Base-by-base conservation (phyloP, 2,329 filamentous ascomycete species). In the Talaromyces pinophilus region DNA sequence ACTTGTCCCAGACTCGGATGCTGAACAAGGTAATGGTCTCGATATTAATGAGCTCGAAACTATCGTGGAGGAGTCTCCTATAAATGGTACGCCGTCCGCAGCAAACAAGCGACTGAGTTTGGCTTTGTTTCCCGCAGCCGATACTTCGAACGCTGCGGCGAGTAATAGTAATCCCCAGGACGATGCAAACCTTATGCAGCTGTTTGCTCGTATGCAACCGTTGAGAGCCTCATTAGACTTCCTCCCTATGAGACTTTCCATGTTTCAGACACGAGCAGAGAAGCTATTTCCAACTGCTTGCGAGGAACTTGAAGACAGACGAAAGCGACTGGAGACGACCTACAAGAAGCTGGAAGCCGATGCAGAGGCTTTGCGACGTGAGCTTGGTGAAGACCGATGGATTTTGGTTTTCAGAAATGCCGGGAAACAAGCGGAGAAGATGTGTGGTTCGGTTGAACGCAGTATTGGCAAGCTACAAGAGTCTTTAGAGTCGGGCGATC, bases 201-300 rank as follows among this genome's bases (percentile, higher is more conserved):
- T 99, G 13, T 97, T 98, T 78, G 95, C 95, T 5, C 88, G 94
- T 66, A 96, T 98, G 90, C 95, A 98, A 73, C 94, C 95, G 1
- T 81, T 99, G 22, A 87, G 93, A 64, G 95, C 95, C 1, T 97
- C 93, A 0, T 83, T 99, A 40, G 95, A 98, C 77, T 99, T 99
- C 73, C 80, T 99, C 25, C 95, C 95, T 1, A 98, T 98, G 94
- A 86, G 94, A 63, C 81, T 99, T 17, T 92, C 92, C 0, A 91
- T 91, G 54, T 99, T 98, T 74, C 88, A 94, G 72, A 83, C 86
- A 2, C 87, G 93, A 69, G 95, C 92, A 0, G 88, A 91, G 66
- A 81, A 82, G 2, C 86, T 92, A 7, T 97, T 99, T 72, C 94
- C 95, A 0, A 95, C 91, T 8, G 93, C 94, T 0, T 97, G 93